Evolutionary conservation across 208 protist species (phyloP).

Genomic region (Acanthamoeba sp.): DNA sequence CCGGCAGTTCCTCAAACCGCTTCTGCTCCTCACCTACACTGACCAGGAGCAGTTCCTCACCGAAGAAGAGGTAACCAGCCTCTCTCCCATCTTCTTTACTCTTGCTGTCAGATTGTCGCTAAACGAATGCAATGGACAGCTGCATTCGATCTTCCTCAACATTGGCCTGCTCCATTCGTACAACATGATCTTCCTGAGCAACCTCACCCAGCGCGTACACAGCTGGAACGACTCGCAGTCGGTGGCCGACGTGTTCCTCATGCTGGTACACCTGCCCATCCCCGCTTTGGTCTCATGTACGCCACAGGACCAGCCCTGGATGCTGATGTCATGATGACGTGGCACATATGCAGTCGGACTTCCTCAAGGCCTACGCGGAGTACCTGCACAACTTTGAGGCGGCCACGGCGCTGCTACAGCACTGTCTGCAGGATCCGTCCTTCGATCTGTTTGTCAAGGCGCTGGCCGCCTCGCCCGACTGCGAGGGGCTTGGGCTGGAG

Average conservation of each 20-base stretch:
- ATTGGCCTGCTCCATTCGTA: slow-evolving; percentile 62
- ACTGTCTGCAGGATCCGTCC: slow-evolving; percentile 60
- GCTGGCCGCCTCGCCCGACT: slow-evolving; percentile 23
- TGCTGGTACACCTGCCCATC: slow-evolving; percentile 14
- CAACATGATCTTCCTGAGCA: slow-evolving; percentile 62
- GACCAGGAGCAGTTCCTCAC: slow-evolving; percentile 56
- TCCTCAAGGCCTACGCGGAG: slow-evolving; percentile 54
- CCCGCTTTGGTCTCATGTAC: background rate
- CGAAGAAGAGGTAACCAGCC: slow-evolving; percentile 62
- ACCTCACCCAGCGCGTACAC: slow-evolving; percentile 37
- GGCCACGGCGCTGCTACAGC: slow-evolving; percentile 12
- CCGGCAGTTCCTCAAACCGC: slow-evolving; percentile 62
- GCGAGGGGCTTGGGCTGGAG: slow-evolving; percentile 63
- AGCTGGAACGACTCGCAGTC: slow-evolving; percentile 35
- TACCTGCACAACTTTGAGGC: slow-evolving; percentile 73
- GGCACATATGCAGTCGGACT: slow-evolving; percentile 3
- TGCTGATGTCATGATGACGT: background rate
- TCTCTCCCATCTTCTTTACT: background rate
- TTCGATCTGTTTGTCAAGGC: slow-evolving; percentile 56
- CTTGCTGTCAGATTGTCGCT: background rate
- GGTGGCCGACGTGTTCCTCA: slow-evolving; percentile 47
- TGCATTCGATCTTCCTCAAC: slow-evolving; percentile 75
- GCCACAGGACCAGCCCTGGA: background rate
- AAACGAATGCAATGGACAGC: background rate
- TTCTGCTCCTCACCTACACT: slow-evolving; percentile 52